Conservation (phyloP, 306 rosid genomes). For the Trifolium pratense region DNA sequence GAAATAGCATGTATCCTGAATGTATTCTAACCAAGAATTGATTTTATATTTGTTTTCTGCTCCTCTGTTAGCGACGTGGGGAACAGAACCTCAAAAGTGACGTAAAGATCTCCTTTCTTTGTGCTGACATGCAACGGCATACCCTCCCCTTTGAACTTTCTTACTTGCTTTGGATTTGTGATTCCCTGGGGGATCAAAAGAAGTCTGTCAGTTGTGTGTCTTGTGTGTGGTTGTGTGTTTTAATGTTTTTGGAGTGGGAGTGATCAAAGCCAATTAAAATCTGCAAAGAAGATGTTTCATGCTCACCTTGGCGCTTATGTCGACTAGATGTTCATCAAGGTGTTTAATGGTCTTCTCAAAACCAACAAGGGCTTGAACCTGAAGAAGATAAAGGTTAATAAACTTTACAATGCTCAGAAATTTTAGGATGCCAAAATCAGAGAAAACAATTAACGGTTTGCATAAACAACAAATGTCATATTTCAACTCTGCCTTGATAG, state of each 20-base stretch:
- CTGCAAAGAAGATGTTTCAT: constrained; percentile 15
- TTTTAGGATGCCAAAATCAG: constrained; percentile 4
- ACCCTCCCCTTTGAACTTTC: constrained; percentile 93
- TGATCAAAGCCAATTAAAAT: constrained; percentile 20
- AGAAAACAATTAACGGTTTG: background rate
- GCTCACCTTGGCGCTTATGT: constrained; percentile 86
- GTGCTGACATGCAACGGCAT: constrained; percentile 92
- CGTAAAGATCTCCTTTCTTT: constrained; percentile 88
- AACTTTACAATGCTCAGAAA: constrained; percentile 15
- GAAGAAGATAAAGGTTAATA: constrained; percentile 38
- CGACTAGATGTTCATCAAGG: constrained; percentile 86
- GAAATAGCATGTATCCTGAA: constrained; percentile 33
- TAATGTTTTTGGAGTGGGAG: background rate
- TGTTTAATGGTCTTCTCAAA: constrained; percentile 87
- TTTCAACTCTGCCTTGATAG: constrained; percentile 7
- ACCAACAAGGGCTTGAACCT: constrained; percentile 99
- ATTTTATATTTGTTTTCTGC: constrained; percentile 77
- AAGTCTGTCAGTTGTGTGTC: constrained; percentile 31
- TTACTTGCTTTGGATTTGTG: constrained; percentile 90
- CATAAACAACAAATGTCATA: constrained; percentile 27
- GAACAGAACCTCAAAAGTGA: constrained; percentile 83
- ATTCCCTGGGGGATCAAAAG: constrained; percentile 64
- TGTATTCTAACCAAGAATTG: constrained; percentile 69
- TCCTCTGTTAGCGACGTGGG: constrained; percentile 81
- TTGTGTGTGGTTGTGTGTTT: background rate